Evolutionary conservation across 2,329 filamentous ascomycete species (phyloP), one percentile per base, ranked within the genome.

Genomic region (Keithomyces neogunnii): DNA sequence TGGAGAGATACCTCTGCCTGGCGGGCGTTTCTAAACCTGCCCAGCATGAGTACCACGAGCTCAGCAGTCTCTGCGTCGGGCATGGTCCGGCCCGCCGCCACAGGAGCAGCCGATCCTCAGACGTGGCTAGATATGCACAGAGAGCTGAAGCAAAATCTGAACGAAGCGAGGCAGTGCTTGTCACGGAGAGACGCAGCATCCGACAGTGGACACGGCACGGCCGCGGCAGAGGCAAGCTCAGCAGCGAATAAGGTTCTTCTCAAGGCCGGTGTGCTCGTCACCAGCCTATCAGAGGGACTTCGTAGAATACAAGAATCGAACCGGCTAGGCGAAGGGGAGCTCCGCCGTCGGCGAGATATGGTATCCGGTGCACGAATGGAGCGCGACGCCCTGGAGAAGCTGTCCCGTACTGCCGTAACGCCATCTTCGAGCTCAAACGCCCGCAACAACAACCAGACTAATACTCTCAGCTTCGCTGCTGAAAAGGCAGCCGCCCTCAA

Each of bases 121-220:
- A 82, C 85, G 1, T 93, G 89, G 88, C 69, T 92, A 30, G 88
- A 92, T 62, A 74, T 88, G 51, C 84, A 90, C 62, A 71, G 80
- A 30, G 85, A 90, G 62, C 75, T 91, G 69, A 91, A 90, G 69
- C 73, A 74, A 13, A 77, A 80, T 56, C 55, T 70, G 9, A 66
- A 69, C 43, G 85, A 89, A 62, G 78, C 90, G 67, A 88, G 89
- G 68, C 74, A 76, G 36, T 77, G 80, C 56, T 74, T 93, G 32
- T 84, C 85, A 39, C 73, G 78, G 56, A 72, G 88, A 46, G 88
- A 93, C 61, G 78, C 63, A 3, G 68, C 70, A 9, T 64, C 66
- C 5, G 69, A 70, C 45, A 63, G 63, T 31, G 65, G 67, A 35
- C 69, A 70, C 56, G 72, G 68, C 39, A 67, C 71, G 1, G 68